Conservation (phyloP, 768 basidiomycete species). For the Tylopilus felleus region DNA sequence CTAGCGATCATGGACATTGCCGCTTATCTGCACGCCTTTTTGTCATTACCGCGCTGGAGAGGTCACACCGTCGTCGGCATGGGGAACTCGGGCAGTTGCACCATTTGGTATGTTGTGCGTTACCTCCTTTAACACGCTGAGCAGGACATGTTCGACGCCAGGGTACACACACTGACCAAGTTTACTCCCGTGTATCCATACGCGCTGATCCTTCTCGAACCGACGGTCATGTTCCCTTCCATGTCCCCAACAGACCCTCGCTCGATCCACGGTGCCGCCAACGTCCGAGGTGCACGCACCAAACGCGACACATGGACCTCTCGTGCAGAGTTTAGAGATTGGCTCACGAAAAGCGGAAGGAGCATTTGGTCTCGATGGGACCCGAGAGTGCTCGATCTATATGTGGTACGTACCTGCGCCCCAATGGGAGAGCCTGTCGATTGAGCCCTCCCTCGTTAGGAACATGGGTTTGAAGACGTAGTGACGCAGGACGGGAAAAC, state of each 20-base stretch:
- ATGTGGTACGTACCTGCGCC: conserved; percentile 15
- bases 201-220: conserved; percentile 28
- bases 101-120: conserved; percentile 18
- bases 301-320: conserved; percentile 29
- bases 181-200: conserved; percentile 9
- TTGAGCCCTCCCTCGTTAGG: conserved; percentile 6
- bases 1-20: conserved; percentile 25
- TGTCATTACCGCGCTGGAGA: conserved; percentile 22
- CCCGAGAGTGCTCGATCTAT: conserved; percentile 20
- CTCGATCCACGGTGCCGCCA: conserved; percentile 28
- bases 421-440: neutral
- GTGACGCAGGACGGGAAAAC: conserved; percentile 1
- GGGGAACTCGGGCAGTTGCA: conserved; percentile 31
- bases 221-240: conserved; percentile 32
- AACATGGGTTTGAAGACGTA: conserved; percentile 26
- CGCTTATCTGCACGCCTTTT: conserved; percentile 24
- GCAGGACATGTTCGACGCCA: neutral
- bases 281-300: conserved; percentile 25
- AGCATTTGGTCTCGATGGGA: conserved; percentile 27
- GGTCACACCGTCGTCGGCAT: conserved; percentile 25
- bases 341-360: conserved; percentile 15
- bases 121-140: neutral
- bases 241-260: conserved; percentile 28
- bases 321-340: conserved; percentile 19
- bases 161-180: conserved; percentile 21